These are phyloP conservation scores for Trametes villosa DNA, from an alignment of 768 basidiomycete species.

Conservation along the genomic window DNA sequence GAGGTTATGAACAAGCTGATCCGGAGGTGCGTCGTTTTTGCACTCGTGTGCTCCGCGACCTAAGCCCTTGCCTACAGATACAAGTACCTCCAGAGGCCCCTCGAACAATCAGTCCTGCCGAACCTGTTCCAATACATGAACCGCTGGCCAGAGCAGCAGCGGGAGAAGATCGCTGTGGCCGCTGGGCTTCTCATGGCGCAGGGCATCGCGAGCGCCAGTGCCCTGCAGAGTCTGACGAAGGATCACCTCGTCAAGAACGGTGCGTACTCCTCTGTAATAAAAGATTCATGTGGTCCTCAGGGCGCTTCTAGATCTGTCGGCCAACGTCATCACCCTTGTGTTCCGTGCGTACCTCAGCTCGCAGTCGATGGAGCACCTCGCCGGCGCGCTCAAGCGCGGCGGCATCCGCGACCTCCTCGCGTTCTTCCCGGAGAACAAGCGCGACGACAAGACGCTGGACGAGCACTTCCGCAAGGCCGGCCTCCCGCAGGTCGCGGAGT, in stretches of 20 bases:
- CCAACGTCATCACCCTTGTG: constrained; percentile 75
- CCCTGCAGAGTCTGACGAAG: constrained; percentile 82
- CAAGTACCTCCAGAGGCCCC: constrained; percentile 98
- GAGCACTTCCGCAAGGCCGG: constrained; percentile 86
- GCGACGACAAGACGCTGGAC: constrained; percentile 73
- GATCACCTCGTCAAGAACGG: constrained; percentile 97
- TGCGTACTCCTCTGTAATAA: constrained; percentile 35
- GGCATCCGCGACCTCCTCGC: constrained; percentile 83
- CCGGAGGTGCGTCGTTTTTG: constrained; percentile 63
- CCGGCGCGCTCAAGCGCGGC: constrained; percentile 78
- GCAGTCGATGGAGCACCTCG: constrained; percentile 90
- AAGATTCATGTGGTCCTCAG: constrained; percentile 7
- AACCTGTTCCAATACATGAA: constrained; percentile 87
- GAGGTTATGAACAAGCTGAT: constrained; percentile 96
- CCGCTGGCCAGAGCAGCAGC: constrained; percentile 77
- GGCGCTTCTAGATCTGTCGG: constrained; percentile 67
- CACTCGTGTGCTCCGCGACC: background rate
- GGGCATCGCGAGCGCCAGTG: constrained; percentile 77
- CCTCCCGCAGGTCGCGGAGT: constrained; percentile 82
- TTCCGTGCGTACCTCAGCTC: constrained; percentile 82
- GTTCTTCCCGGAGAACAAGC: constrained; percentile 88
- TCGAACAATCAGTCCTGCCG: constrained; percentile 85
- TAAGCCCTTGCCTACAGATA: constrained; percentile 58
- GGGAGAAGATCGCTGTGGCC: constrained; percentile 83
- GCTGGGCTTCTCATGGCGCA: constrained; percentile 84